These are phyloP conservation scores for Populus hybrid DNA, from an alignment of 441 rosid species.

Conservation along the genomic window DNA sequence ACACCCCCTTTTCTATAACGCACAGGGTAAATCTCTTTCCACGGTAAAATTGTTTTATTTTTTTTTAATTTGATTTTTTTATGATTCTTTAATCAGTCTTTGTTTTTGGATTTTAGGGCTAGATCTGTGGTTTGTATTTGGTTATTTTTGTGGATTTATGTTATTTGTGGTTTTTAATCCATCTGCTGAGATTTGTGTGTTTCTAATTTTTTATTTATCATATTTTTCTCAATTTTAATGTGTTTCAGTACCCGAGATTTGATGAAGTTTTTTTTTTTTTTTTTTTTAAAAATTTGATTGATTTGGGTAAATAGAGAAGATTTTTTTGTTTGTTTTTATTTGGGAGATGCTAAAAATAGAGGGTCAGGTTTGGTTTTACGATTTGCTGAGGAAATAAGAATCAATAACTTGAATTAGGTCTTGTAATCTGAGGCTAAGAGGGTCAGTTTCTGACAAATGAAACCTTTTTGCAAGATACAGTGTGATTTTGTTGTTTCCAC, in stretches of 20 bases:
- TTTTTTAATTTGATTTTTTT: not conserved
- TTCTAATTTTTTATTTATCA: not conserved
- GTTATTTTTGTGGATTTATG: not conserved
- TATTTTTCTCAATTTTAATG: not conserved
- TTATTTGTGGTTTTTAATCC: not conserved
- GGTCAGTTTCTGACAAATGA: not conserved
- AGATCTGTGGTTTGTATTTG: not conserved
- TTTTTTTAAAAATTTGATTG: not conserved
- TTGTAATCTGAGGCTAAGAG: not conserved
- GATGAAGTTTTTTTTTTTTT: not conserved
- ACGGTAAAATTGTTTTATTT: not conserved
- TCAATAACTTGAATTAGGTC: not conserved
- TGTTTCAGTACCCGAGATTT: not conserved
- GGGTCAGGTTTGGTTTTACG: not conserved
- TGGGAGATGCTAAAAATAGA: not conserved
- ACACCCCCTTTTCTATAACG: not conserved
- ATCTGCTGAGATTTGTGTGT: slow-evolving; percentile 18
- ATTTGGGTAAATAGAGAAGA: not conserved
- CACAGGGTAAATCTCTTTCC: not conserved
- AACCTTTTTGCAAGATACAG: not conserved
- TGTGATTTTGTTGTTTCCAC: not conserved
- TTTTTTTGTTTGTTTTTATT: not conserved
- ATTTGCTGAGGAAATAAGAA: not conserved
- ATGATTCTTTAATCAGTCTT: not conserved
- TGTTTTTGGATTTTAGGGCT: not conserved